phyloP scores from a whole-genome alignment of 148 eudicot genomes.

The Simmondsia chinensis region DNA sequence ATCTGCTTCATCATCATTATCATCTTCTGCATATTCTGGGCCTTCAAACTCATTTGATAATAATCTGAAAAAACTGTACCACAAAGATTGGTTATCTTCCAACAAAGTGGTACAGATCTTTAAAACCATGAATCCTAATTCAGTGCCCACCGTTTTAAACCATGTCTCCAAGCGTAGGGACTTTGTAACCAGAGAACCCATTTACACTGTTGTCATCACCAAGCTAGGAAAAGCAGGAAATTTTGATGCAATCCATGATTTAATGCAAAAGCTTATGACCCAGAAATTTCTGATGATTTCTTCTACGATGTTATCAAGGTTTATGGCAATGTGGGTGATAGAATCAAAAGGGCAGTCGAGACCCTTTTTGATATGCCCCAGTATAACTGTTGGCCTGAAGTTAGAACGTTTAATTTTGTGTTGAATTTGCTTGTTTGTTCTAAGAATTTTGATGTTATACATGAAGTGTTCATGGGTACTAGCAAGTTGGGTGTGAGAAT shows the following conservation, averaged over 20 bases:
- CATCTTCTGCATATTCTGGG: no score
- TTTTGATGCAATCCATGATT: slow-evolving; percentile 49
- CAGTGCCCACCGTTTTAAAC: slow-evolving; percentile 28
- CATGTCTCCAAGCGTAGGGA: slow-evolving; percentile 68
- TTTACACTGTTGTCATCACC: slow-evolving; percentile 41
- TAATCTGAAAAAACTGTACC: slow-evolving; percentile 19
- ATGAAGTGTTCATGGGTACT: slow-evolving; percentile 45
- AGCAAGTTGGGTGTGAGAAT: slow-evolving; percentile 43
- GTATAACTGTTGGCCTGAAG: slow-evolving; percentile 60
- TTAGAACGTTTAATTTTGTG: slow-evolving; percentile 67
- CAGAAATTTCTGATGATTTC: slow-evolving; percentile 63
- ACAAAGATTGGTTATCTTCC: slow-evolving; percentile 78
- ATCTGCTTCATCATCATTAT: slow-evolving; percentile 8
- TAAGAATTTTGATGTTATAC: slow-evolving; percentile 49
- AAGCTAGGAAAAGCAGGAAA: slow-evolving; percentile 44
- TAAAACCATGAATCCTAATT: slow-evolving; percentile 39
- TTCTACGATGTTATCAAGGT: slow-evolving; percentile 56
- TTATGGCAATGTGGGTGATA: slow-evolving; percentile 62
- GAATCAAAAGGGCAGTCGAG: slow-evolving; percentile 44
- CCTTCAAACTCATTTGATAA: slow-evolving; percentile 7
- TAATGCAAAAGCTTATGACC: slow-evolving; percentile 36
- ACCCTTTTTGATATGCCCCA: slow-evolving; percentile 67
- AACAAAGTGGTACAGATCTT: slow-evolving; percentile 52
- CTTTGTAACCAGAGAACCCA: slow-evolving; percentile 63
- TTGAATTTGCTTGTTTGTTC: slow-evolving; percentile 56